Base-by-base conservation (phyloP, 129 eudicot genomes). In the Centella asiatica region DNA sequence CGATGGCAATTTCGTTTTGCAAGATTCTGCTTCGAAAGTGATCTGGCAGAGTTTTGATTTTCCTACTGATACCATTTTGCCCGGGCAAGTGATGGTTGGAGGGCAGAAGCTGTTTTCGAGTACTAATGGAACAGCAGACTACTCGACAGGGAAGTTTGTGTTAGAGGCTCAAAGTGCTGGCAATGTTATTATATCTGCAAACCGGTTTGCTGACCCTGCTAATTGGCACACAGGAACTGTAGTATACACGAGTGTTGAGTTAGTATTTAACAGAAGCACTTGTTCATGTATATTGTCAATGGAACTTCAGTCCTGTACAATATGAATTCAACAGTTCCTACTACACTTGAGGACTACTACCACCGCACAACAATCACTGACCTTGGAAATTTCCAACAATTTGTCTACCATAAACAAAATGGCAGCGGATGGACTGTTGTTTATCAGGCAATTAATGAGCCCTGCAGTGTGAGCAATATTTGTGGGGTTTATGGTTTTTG, bases 401-500 rank as follows among this genome's bases (percentile, higher is more conserved):
- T 60, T 10, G 50, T 27, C 0, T 39, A 39, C 65, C 31, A 13
- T 14, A 60, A 60, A 39, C 33, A 6, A 39, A 60, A 40, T n/a
- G 50, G 65, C 24, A 40, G 65, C 12, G 25, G 34, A 13, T 60
- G 51, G 65, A 23, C 20, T 10, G 50, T 60, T 11, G 51, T 60
- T 28, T 60, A 36, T 34, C 49, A 60, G 29, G 65, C 65, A 27
- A 60, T 60, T 22, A 23, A 33, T 4, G 65, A 60, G 32, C 65
- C 65, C 40, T 60, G 65, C 25, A 39, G 5, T 4, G 65, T 60
- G 20, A 22, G 14, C 42, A 60, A 60, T 39, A 37, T 60, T 23
- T 60, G 65, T 60, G 65, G 65, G n/a, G 46, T 60, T 32, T 60
- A 39, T 60, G 65, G 65, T 8, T 60, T 39, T 37, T 60, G 65